A percentile compares a stretch with the other conserved stretches of the same genome.
Conservation (phyloP, 306 rosid genomes). For the Inga laurina region DNA sequence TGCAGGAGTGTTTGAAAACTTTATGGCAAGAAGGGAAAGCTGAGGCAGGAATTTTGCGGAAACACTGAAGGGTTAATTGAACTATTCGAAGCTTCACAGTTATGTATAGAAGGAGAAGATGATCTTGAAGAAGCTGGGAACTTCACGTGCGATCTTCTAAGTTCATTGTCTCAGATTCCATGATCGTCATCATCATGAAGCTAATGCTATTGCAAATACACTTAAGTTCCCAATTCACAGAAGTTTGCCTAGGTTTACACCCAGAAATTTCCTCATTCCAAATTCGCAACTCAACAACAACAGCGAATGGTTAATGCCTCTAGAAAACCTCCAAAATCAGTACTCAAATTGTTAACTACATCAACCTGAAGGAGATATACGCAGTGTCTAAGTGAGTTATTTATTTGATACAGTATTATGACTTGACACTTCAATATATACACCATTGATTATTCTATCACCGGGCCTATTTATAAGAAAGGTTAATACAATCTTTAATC, state of each 20-base stretch:
- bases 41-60: not conserved
- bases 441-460: no score
- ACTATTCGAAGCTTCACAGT: conserved; percentile 40
- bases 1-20: conserved; percentile 7
- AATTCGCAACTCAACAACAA: not conserved
- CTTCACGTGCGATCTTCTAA: conserved; percentile 19
- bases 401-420: not conserved
- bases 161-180: conserved; percentile 7
- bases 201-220: not conserved
- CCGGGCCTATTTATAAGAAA: no score
- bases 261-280: not conserved
- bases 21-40: conserved; percentile 16
- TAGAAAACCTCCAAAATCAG: conserved; percentile 21
- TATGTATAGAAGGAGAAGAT: conserved; percentile 32
- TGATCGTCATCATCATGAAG: not conserved
- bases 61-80: conserved; percentile 28
- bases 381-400: conserved; percentile 24
- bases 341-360: conserved; percentile 14
- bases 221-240: conserved; percentile 37
- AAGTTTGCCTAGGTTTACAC: conserved; percentile 36
- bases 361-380: conserved; percentile 35
- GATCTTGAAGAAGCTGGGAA: conserved; percentile 27
- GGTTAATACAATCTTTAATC: no score
- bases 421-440: no score
- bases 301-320: conserved; percentile 13